Evolutionary conservation across 768 basidiomycete genomes (phyloP), one percentile per base, ranked within the genome.

Genomic region (Podaxis sp.): DNA sequence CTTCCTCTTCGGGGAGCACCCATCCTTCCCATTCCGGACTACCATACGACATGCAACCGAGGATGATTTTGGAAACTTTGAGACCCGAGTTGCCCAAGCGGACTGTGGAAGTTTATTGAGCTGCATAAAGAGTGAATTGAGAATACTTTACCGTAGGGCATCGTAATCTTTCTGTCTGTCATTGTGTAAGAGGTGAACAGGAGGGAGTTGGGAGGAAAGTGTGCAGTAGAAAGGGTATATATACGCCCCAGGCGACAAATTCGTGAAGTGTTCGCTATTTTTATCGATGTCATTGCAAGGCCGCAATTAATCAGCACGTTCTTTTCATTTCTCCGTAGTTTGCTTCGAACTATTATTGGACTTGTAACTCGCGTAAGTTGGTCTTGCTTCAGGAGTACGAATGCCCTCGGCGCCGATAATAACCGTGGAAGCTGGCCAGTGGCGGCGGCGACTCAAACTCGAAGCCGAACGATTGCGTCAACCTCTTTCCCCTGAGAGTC

Each of bases 1-100:
- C 76, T 63, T 83, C 82, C 24, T 82, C 80, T 62, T 85, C 82
- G 15, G 70, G 71, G 1, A 84, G 66, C 19, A 79, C 73, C 80
- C 80, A 80, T 46, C 68, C 64, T 68, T 83, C 79, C 82, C 85
- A 87, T 12, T 81, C 76, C 11, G 80, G 74, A 5, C 68, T 70
- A 25, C 82, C 86, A 65, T 86, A 88, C 15, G 77, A 75, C 86
- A 87, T 85, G 47, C 79, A 81, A 1, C 87, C 88, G 0, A 90
- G 76, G 41, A 89, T 87, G 52, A 88, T 77, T 70, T 80, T 84
- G 19, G 87, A 88, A 0, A 90, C 82, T 68, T 88, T 84, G 38
- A 86, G 73, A 4, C 86, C 87, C 0, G 83, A 85, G 6, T 80
- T 77, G 27, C 81, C 80, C 19, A 82, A 68, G 15, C 78, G 74